A percentile compares a stretch with the other conserved stretches of the same genome.
Conservation (phyloP, 164 flowering plant genomes). For the Paratinospora sagittata region DNA sequence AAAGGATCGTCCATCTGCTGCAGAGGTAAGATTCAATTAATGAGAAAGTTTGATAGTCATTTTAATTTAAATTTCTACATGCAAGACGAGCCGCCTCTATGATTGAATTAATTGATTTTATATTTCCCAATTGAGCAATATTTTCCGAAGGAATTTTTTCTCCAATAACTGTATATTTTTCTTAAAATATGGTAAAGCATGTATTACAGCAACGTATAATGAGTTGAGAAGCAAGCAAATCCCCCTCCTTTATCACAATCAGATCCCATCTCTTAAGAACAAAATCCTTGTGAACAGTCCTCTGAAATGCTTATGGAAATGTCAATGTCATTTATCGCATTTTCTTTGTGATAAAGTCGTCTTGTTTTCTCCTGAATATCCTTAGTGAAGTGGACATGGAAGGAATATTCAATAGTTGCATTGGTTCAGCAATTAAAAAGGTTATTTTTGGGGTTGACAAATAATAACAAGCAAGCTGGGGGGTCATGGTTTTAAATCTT, state of each 20-base stretch:
- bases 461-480: background rate
- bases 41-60: background rate
- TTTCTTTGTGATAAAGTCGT: background rate
- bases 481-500: background rate
- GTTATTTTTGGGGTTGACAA: background rate
- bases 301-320: background rate
- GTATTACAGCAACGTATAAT: background rate
- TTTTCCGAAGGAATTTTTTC: no score
- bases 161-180: no score
- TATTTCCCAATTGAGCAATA: no score
- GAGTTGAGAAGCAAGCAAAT: no score
- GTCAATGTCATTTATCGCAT: background rate
- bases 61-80: background rate
- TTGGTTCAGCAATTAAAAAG: no score
- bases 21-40: conserved; percentile 50
- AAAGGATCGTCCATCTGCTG: conserved; percentile 87
- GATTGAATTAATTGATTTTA: no score
- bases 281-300: background rate
- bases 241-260: background rate
- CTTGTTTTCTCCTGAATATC: no score
- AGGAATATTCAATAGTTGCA: no score
- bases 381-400: no score
- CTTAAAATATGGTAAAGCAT: no score
- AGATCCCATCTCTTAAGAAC: background rate
- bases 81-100: background rate